Base-by-base conservation (phyloP, 306 rosid species). In the Quercus gilva region DNA sequence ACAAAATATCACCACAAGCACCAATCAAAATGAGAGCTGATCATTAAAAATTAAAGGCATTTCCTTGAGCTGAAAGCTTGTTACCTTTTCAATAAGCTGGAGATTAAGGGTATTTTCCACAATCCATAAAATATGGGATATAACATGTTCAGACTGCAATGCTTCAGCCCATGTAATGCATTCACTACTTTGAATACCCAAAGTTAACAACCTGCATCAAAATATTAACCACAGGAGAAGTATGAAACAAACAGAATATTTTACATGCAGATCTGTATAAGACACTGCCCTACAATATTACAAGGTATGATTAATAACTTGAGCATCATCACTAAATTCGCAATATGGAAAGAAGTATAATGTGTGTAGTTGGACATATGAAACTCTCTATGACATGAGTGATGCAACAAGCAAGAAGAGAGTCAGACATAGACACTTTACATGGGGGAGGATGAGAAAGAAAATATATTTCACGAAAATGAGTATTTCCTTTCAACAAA, bases 81-180 rank as follows among this genome's bases (percentile, higher is more conserved):
- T 18, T 76, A 94, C 99, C 99, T 94, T 95, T 82, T 92, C 98
- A 21, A 91, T 83, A 83, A 95, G 99, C 78, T 85, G 95, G 74
- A 71, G 83, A 80, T 90, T 91, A 74, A 95, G 79, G 25, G 95
- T 91, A 86, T 95, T 92, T 89, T 95, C 99, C 13, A 85, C 87
- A 63, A 95, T 82, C 99, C 99, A 95, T 71, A 95, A 82, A 77
- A 90, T 84, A 55, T 82, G 98, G 80, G 85, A 52, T 35, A 90
- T 86, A 76, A 83, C 51, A 52, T 82, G 81, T 82, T 95, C 99
- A 18, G 91, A 82, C 67, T 84, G 87, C 88, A 95, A 81, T 55
- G 90, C 96, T 82, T 82, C 83, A 6, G 87, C 90, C 99, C 98
- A 95, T 4, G 67, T 51, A 71, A 73, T 64, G 74, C 83, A 87